Evolutionary conservation across 495 filamentous ascomycete genomes (phyloP).

Genomic region (Durotheca rogersii): DNA sequence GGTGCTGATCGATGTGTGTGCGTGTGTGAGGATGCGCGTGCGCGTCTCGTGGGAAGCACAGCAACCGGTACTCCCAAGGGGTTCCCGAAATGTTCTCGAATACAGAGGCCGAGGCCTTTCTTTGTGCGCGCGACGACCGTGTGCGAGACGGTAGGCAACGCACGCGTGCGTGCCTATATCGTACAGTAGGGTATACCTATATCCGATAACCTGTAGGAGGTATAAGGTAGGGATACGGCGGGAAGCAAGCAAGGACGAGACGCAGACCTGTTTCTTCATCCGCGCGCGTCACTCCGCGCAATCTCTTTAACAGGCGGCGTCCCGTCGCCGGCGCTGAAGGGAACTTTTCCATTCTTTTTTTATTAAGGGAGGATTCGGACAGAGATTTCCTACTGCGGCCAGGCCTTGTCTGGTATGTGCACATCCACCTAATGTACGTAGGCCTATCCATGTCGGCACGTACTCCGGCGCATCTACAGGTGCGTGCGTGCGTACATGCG

Average conservation of each 20-base stretch:
- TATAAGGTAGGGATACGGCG: neutral
- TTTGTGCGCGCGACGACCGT: neutral
- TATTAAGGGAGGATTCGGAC: neutral
- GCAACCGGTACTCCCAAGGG: neutral
- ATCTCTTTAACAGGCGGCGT: too few relatives aligned
- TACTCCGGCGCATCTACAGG: neutral
- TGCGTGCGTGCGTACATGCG: neutral
- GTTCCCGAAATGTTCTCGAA: constrained; percentile 22
- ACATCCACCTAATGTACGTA: neutral
- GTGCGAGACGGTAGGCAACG: neutral
- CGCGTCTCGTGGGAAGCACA: constrained; percentile 10
- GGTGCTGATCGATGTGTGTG: neutral
- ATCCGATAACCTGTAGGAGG: neutral
- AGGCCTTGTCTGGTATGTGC: too few relatives aligned
- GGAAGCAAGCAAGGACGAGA: neutral
- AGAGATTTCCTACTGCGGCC: too few relatives aligned
- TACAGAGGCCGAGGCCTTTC: too few relatives aligned
- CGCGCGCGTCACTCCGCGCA: too few relatives aligned
- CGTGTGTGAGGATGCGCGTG: too few relatives aligned
- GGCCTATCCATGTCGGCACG: neutral
- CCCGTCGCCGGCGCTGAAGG: too few relatives aligned
- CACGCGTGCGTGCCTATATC: too few relatives aligned
- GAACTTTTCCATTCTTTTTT: too few relatives aligned
- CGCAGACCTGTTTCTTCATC: neutral
- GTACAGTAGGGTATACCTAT: too few relatives aligned